Conservation (phyloP, 805 yeast genomes). For the Cyberlindnera euphorbiae region DNA sequence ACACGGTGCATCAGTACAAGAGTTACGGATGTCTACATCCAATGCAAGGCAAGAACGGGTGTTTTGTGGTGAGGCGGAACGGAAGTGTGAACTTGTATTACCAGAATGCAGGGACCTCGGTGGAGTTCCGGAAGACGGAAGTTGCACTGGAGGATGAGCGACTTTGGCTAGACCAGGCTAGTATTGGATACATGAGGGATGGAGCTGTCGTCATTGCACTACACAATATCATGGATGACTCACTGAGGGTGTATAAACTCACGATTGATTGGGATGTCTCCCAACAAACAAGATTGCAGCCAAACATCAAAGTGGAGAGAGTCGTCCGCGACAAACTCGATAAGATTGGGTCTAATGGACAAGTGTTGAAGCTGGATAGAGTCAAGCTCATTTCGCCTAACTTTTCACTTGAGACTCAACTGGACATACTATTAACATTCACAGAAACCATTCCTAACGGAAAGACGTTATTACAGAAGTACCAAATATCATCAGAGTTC, state of each 20-base stretch:
- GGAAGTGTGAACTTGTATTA: conserved; percentile 59
- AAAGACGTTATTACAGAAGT: conserved; percentile 21
- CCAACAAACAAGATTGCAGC: conserved; percentile 35
- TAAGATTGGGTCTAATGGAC: conserved; percentile 24
- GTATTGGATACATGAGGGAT: conserved; percentile 49
- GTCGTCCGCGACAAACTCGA: conserved; percentile 26
- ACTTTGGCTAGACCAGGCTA: conserved; percentile 31
- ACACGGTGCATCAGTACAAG: conserved; percentile 55
- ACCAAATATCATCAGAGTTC: conserved; percentile 21
- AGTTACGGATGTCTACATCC: conserved; percentile 68
- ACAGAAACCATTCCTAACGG: conserved; percentile 19
- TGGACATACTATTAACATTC: conserved; percentile 45
- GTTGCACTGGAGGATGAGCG: conserved; percentile 27
- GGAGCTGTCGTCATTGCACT: conserved; percentile 41
- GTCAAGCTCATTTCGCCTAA: conserved; percentile 44
- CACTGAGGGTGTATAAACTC: conserved; percentile 39
- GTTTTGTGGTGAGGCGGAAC: conserved; percentile 57
- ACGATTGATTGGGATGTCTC: conserved; percentile 52
- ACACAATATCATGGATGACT: conserved; percentile 32
- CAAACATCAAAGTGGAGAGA: conserved; percentile 34
- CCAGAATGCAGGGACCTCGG: conserved; percentile 48
- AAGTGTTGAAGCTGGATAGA: conserved; percentile 27
- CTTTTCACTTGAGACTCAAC: conserved; percentile 34
- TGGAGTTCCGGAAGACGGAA: conserved; percentile 46
- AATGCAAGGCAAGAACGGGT: conserved; percentile 60